phyloP scores from a whole-genome alignment of 345 rosid genomes.

The Microthlaspi erraticum region DNA sequence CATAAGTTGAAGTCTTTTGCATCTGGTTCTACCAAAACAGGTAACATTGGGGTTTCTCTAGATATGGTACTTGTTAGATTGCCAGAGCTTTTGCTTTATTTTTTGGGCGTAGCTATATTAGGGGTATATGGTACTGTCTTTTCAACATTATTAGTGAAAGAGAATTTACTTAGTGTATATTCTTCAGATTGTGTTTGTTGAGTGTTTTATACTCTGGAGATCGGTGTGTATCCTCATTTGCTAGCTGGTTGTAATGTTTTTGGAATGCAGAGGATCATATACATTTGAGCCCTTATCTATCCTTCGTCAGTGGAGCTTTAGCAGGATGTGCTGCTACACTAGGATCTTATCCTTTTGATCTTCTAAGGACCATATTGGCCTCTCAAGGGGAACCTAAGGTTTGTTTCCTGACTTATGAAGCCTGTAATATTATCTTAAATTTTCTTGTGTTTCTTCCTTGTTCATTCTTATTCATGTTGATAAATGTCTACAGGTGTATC shows the following conservation, averaged over 20 bases:
- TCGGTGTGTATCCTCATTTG: too few species aligned
- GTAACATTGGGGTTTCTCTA: conserved; percentile 45
- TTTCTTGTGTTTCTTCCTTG: neutral
- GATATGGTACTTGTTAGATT: conserved; percentile 10
- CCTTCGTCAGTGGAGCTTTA: conserved; percentile 83
- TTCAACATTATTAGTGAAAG: neutral
- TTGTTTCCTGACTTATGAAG: conserved; percentile 20
- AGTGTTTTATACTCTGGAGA: too few species aligned
- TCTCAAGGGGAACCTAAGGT: conserved; percentile 99
- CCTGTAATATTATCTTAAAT: neutral
- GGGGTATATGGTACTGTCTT: neutral
- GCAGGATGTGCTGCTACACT: conserved; percentile 97
- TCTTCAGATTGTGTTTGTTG: conserved; percentile 1
- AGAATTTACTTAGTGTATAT: neutral
- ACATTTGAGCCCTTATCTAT: conserved; percentile 78
- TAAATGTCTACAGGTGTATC: conserved; percentile 67
- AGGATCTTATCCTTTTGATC: conserved; percentile 99
- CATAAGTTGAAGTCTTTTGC: conserved; percentile 81
- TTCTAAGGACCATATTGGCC: conserved; percentile 85
- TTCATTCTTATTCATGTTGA: conserved; percentile 8
- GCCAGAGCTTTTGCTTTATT: neutral
- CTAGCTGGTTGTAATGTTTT: conserved; percentile 20
- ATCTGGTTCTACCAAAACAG: conserved; percentile 86
- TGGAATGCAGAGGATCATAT: conserved; percentile 81
- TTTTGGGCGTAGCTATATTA: neutral